A percentile compares a stretch with the other conserved stretches of the same genome.
These are phyloP conservation scores for Kwoniella dejecticola DNA, from an alignment of 768 basidiomycete species.

Conservation along the genomic window DNA sequence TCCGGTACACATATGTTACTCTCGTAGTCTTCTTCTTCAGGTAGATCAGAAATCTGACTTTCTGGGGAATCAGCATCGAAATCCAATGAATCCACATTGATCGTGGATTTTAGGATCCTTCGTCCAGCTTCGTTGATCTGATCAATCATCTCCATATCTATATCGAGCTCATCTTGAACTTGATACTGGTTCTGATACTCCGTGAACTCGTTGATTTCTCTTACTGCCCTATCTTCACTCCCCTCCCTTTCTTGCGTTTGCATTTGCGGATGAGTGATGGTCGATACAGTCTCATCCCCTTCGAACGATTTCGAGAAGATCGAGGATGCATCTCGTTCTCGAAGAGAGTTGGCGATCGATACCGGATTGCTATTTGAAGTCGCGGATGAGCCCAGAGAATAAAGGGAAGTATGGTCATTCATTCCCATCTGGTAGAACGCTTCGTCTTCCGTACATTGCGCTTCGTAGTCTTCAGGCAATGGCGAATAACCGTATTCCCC, in stretches of 20 bases:
- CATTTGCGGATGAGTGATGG: not conserved
- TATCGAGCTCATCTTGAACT: constrained; percentile 1
- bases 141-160: constrained; percentile 4
- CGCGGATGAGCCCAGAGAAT: constrained; percentile 21
- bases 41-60: constrained; percentile 13
- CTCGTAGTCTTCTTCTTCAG: constrained; percentile 11
- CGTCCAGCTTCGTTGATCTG: constrained; percentile 14
- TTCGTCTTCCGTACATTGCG: constrained; percentile 41
- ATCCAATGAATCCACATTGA: constrained; percentile 20
- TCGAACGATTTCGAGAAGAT: not conserved
- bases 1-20: constrained; percentile 3
- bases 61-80: constrained; percentile 35
- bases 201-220: constrained; percentile 16
- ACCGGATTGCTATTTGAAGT: constrained; percentile 1
- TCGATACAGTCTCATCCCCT: constrained; percentile 1
- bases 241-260: constrained; percentile 3
- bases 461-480: constrained; percentile 48
- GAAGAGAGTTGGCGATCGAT: not conserved
- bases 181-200: not conserved
- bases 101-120: constrained; percentile 14
- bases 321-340: not conserved
- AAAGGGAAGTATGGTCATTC: constrained; percentile 22
- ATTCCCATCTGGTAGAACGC: constrained; percentile 22
- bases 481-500: constrained; percentile 44
- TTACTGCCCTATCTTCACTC: constrained; percentile 16